Evolutionary conservation across 2,329 filamentous ascomycete species (phyloP), one percentile per base, ranked within the genome.

Genomic region (Arthroderma sp.): DNA sequence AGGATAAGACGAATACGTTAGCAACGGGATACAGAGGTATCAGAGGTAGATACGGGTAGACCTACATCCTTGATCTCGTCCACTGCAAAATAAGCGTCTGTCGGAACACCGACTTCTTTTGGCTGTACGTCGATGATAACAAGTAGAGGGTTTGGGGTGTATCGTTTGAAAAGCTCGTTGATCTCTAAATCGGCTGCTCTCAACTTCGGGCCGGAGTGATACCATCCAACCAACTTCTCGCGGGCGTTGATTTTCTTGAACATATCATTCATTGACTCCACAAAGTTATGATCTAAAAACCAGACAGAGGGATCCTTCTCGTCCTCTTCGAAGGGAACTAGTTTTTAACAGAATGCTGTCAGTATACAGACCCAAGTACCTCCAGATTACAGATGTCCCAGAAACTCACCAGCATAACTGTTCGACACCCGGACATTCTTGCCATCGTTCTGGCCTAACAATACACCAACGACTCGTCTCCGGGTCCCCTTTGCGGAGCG

Each of bases 231-330:
- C 65, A 98, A 77, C 79, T 96, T 96, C 72, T 98, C 91, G 52
- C 86, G 76, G 50, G 91, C 91, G 71, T 98, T 98, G 74, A 98
- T 88, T 72, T 96, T 96, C 75, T 98, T 98, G 77, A 98, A 98
- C 91, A 98, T 98, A 68, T 96, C 91, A 70, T 91, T 94, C 91
- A 98, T 98, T 56, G 83, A 86, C 69, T 98, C 91, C 66, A 98
- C 85, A 61, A 95, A 98, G 76, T 96, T 96, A 75, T 98, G 91
- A 66, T 98, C 91, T 53, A 98, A 71, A 65, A 96, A 98, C 91
- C 91, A 98, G 62, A 98, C 91, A 32, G 89, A 93, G 3, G 89
- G 89, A 63, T 98, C 88, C 69, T 94, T 94, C 59, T 95, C 91
- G 65, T 98, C 91, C 71, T 98, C 91, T 68, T 98, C 91, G 61